These are phyloP conservation scores for Sporothrix globosa DNA, from an alignment of 2,329 filamentous ascomycete species.

Conservation along the genomic window DNA sequence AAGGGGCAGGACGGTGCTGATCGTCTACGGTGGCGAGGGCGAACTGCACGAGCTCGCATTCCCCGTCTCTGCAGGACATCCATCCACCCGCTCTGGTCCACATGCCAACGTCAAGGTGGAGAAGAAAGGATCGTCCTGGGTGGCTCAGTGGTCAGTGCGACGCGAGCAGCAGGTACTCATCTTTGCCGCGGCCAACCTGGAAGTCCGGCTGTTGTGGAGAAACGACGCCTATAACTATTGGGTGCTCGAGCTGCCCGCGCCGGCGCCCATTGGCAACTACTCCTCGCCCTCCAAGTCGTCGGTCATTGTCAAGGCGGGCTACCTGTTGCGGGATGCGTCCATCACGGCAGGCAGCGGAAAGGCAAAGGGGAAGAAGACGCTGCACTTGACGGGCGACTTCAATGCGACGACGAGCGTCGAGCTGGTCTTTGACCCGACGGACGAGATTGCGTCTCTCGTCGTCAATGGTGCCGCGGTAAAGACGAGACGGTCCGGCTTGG, in stretches of 20 bases:
- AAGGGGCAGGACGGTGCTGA: not conserved
- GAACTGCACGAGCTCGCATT: not conserved
- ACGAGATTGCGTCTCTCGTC: not conserved
- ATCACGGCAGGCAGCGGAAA: no score
- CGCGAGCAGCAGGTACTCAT: not conserved
- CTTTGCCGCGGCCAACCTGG: slow-evolving; percentile 7
- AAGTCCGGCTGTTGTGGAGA: slow-evolving; percentile 1
- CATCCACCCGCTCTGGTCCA: not conserved
- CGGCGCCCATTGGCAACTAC: slow-evolving; percentile 1
- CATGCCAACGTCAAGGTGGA: not conserved
- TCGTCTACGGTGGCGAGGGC: slow-evolving; percentile 2
- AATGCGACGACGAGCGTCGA: slow-evolving; percentile 3
- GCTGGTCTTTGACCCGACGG: slow-evolving; percentile 12
- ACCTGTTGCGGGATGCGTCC: not conserved
- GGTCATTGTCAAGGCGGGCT: slow-evolving; percentile 1
- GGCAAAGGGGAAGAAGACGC: not conserved
- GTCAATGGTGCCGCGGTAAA: not conserved
- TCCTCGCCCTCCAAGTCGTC: not conserved
- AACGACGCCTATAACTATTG: slow-evolving; percentile 12
- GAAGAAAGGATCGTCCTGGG: not conserved
- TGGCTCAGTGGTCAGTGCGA: not conserved
- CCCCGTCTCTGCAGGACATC: not conserved
- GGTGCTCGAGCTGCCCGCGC: not conserved
- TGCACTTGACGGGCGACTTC: not conserved
- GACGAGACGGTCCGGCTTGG: not conserved